Percentiles rank a stretch among this genome's conserved stretches.
These are phyloP conservation scores for Syzygium aqueum DNA, from an alignment of 345 rosid species.

Conservation along the genomic window DNA sequence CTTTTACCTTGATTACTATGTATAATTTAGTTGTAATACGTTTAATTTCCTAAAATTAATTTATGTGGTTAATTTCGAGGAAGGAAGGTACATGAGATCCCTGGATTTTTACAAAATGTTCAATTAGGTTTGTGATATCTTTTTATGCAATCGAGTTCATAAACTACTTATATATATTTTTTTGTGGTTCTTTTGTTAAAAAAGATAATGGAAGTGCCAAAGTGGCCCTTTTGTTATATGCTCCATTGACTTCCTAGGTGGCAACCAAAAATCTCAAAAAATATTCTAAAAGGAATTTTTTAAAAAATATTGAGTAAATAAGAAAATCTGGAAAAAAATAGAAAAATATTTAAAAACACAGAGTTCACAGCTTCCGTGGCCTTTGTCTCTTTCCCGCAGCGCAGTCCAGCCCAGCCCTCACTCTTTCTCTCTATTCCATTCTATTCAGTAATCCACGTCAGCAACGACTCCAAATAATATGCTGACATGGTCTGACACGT, in stretches of 20 bases:
- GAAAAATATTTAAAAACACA: neutral
- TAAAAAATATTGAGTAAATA: neutral
- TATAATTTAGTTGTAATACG: neutral
- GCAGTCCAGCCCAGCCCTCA: neutral
- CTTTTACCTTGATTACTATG: neutral
- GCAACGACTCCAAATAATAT: too few species aligned
- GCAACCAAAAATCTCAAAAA: neutral
- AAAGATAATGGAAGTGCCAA: neutral
- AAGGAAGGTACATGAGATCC: neutral
- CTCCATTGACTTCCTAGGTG: neutral
- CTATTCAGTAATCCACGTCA: too few species aligned
- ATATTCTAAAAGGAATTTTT: neutral
- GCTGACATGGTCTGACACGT: too few species aligned
- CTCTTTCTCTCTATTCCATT: neutral
- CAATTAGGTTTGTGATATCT: neutral
- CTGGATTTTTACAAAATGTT: neutral
- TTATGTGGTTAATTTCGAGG: neutral
- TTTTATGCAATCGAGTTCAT: neutral
- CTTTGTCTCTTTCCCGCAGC: neutral
- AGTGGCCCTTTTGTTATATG: neutral
- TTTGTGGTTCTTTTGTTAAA: neutral
- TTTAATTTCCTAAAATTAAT: neutral
- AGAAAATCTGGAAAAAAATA: neutral
- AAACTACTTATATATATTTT: too few species aligned
- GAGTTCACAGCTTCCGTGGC: too few species aligned